Evolutionary conservation across 805 yeast species (phyloP), one percentile per base, ranked within the genome.

Genomic region (Vanderwaltozyma yarrowii): DNA sequence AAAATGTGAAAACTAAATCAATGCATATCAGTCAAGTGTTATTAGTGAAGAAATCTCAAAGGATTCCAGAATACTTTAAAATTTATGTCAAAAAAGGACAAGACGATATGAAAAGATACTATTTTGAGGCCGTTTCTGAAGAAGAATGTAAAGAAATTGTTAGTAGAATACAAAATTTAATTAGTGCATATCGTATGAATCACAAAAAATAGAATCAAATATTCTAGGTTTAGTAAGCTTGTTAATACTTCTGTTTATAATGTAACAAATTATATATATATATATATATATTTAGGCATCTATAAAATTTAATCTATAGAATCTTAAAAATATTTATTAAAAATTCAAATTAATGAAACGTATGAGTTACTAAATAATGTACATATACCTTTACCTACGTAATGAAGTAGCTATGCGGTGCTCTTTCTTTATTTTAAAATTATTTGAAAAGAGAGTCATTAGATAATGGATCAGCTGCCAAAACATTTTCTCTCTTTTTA

Each of bases 21-120:
- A 85, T 89, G 57, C 94, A 87, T 52, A 75, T 87, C 9, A 74
- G 82, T 15, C 94, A 84, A 51, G 76, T 89, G 18, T 58, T 75
- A 14, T 74, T 77, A 40, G 71, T 84, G 44, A 87, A 87, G 52
- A 92, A 80, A 54, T 80, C 86, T 36, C 67, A 73, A 28, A 81
- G 85, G 49, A 74, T 79, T 16, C 86, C 89, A 0, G 71, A 73
- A 13, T 81, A 84, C 49, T 85, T 89, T 64, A 88, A 88, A 56
- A 75, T 89, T 7, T 78, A 84, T 13, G 78, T 87, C 6, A 69
- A 71, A 58, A 83, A 82, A 49, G 56, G 54, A 9, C 64, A 76
- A 0, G 70, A 71, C 2, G 80, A 82, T 2, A 73, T 80, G 24
- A 87, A 88, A 57, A 74, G 92, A 49, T 88, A 89, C 56, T 94